Evolutionary conservation across 2,329 filamentous ascomycete species (phyloP).

Genomic region (Trichoderma sp.): DNA sequence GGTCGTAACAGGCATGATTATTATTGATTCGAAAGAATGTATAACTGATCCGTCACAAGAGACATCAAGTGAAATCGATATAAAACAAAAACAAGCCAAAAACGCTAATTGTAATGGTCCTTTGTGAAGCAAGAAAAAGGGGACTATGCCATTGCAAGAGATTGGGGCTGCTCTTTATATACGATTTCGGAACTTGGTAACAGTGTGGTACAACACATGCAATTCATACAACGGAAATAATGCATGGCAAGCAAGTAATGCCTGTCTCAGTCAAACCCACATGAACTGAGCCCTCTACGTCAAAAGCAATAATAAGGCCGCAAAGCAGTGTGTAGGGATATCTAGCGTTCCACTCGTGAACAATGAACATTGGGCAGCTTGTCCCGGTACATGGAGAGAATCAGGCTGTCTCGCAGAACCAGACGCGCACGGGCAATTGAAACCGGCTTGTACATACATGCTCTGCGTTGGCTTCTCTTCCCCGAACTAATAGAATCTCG

Average conservation of each 20-base stretch:
- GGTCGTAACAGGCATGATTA: conserved; percentile 1
- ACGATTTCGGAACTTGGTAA: not conserved
- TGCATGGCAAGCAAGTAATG: not conserved
- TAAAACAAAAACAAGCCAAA: not conserved
- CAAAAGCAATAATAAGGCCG: not conserved
- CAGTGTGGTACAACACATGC: not conserved
- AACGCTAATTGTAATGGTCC: not conserved
- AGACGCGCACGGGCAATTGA: not conserved
- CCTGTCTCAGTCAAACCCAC: conserved; percentile 16
- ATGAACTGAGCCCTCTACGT: not conserved
- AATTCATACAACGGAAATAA: not conserved
- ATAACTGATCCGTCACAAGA: not conserved
- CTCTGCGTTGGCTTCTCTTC: not conserved
- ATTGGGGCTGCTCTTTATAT: not conserved
- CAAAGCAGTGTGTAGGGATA: not conserved
- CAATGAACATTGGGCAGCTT: not conserved
- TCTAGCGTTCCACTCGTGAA: not conserved
- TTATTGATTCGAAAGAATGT: not conserved
- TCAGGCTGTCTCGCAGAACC: not conserved
- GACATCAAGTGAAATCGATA: not conserved
- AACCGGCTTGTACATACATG: not conserved
- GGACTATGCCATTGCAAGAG: conserved; percentile 1
- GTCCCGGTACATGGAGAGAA: not conserved
- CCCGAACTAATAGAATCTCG: not conserved
- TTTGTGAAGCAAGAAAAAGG: conserved; percentile 37